These are phyloP conservation scores for Didymella sp. DNA, from an alignment of 2,329 filamentous ascomycete genomes.

Conservation along the genomic window DNA sequence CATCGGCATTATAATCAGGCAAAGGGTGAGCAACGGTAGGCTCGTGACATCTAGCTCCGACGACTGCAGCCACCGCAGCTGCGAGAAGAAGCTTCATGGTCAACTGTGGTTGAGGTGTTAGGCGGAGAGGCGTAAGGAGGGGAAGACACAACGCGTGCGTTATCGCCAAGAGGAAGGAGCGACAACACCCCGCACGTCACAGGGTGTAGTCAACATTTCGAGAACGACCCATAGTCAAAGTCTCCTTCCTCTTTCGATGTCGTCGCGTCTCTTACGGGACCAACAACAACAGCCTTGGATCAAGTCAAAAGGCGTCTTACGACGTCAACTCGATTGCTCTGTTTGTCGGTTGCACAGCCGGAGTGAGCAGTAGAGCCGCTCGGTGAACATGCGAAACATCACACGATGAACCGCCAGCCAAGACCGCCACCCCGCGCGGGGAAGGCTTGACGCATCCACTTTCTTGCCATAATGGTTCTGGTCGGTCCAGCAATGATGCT, in stretches of 20 bases:
- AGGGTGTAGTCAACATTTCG: too few species aligned
- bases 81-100: background rate
- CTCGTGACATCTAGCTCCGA: slow-evolving; percentile 44
- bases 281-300: background rate
- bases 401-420: slow-evolving; percentile 15
- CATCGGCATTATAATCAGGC: slow-evolving; percentile 39
- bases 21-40: slow-evolving; percentile 50
- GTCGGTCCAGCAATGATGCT: background rate
- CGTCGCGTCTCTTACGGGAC: background rate
- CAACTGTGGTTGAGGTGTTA: background rate
- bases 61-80: slow-evolving; percentile 9
- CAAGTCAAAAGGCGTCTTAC: background rate
- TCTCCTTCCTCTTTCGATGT: background rate
- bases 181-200: too few species aligned
- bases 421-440: slow-evolving; percentile 34
- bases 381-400: slow-evolving; percentile 1
- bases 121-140: background rate
- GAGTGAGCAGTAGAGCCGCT: slow-evolving; percentile 5
- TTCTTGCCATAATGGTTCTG: slow-evolving; percentile 15
- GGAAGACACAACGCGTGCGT: background rate
- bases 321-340: background rate
- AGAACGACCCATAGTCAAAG: too few species aligned
- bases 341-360: slow-evolving; percentile 1
- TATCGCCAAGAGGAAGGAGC: slow-evolving; percentile 1
- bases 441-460: slow-evolving; percentile 23